Evolutionary conservation across 495 filamentous ascomycete genomes (phyloP), one percentile per base, ranked within the genome.

Genomic region (Hyaloscypha bicolor): DNA sequence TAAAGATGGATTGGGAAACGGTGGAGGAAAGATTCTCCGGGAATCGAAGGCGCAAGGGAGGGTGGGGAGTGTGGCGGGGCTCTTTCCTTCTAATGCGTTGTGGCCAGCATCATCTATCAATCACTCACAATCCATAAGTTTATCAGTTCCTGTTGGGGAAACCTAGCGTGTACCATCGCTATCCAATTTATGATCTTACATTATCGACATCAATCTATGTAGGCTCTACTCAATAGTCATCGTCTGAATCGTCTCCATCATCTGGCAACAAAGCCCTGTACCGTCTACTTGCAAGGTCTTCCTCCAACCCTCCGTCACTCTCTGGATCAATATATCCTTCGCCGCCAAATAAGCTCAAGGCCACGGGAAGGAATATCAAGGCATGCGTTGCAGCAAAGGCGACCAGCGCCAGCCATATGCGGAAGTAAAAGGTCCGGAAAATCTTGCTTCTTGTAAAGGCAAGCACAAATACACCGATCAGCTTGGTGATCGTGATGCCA

Each of bases 391-490:
- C 92, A n/a, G 93, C 96, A 67, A 96, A 92, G 25, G 93, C 69
- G 45, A 98, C 93, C 67, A 99, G 82, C 55, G 94, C 90, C 25
- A 97, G 75, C 95, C 95, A 99, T 42, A 99, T 90, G 9, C 95
- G 83, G 80, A 99, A 99, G 76, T 98, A 99, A 77, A 98, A 99
- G 63, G 98, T 91, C 82, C 98, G 96, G 74, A 99, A 99, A 76
- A 99, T 98, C 86, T 97, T 98, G 77, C 93, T 96, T 30, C 91
- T 80, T 9, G 95, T 99, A 69, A 96, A 98, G 0, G 94, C 95
- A 16, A 99, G 82, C 51, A 99, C 95, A 58, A 84, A 89, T 3
- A 99, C 96, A 1, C 95, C 95, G 9, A 99, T 79, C 2, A 97
- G 79, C 76, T 99, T 99, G 25, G 95, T 99, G 31, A 99, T 79